Conservation (phyloP, 2,329 filamentous ascomycete species). For the Aspergillus fijiensis region DNA sequence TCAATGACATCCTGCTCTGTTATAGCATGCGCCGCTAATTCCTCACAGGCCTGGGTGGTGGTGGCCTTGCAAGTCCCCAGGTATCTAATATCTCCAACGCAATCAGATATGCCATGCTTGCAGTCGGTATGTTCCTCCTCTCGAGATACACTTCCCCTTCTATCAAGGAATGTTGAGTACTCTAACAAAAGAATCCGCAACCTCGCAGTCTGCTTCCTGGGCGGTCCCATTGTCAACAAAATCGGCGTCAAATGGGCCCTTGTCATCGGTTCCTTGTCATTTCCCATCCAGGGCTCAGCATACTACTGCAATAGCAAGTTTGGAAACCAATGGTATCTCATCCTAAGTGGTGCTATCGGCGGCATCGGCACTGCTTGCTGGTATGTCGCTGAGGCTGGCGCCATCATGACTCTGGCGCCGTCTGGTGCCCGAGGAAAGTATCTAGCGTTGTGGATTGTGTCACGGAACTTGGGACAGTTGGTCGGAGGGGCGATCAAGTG, state of each 20-base stretch:
- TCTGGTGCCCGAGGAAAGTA: conserved; percentile 50
- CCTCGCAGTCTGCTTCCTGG: conserved; percentile 40
- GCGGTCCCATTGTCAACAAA: conserved; percentile 50
- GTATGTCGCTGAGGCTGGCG: conserved; percentile 52
- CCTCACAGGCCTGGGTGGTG: conserved; percentile 41
- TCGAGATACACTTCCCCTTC: too few species aligned
- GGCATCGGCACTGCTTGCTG: conserved; percentile 48
- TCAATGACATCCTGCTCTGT: neutral
- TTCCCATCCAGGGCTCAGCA: conserved; percentile 49
- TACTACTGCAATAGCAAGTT: conserved; percentile 53
- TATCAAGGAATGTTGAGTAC: neutral
- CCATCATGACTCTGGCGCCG: conserved; percentile 52
- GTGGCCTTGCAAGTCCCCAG: conserved; percentile 47
- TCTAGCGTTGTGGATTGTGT: conserved; percentile 50
- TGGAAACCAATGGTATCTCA: conserved; percentile 50
- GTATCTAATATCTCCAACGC: conserved; percentile 45
- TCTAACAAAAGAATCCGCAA: neutral
- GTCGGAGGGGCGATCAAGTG: conserved; percentile 50
- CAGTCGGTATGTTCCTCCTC: conserved; percentile 23
- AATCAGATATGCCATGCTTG: conserved; percentile 30
- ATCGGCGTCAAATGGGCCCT: conserved; percentile 50
- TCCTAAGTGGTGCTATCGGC: conserved; percentile 40
- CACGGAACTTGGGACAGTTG: conserved; percentile 49
- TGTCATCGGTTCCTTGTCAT: conserved; percentile 44
- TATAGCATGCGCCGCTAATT: neutral